Conservation (phyloP, 192 early-diverging fungal species). For the Coemansia sp. region DNA sequence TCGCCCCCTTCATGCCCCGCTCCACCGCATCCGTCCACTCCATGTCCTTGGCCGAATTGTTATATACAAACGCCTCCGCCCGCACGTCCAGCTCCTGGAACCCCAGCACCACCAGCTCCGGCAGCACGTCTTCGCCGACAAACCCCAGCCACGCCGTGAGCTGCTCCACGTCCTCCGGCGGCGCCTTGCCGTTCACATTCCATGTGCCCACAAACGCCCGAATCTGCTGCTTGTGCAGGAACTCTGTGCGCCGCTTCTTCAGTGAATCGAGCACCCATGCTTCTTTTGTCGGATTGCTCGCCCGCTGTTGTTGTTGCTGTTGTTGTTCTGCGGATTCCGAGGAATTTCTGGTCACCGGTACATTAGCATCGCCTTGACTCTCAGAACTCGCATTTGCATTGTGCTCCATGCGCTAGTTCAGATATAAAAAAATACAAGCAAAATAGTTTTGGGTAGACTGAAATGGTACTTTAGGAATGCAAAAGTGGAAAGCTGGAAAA, state of each 20-base stretch:
- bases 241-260: conserved; percentile 31
- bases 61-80: conserved; percentile 80
- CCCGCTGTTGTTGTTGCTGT: conserved; percentile 11
- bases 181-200: conserved; percentile 82
- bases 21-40: conserved; percentile 80
- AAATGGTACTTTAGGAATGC: background rate
- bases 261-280: conserved; percentile 48
- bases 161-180: conserved; percentile 40
- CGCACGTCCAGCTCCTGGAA: conserved; percentile 91
- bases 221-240: conserved; percentile 20
- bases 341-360: background rate
- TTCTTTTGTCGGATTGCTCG: conserved; percentile 44
- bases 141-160: conserved; percentile 66
- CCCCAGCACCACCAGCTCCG: conserved; percentile 54
- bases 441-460: background rate
- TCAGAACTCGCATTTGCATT: background rate
- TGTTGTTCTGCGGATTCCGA: background rate
- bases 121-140: conserved; percentile 16
- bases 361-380: background rate
- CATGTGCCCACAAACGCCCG: conserved; percentile 80
- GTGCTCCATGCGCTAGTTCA: background rate
- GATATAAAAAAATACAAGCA: background rate
- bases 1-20: conserved; percentile 55
- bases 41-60: conserved; percentile 74
- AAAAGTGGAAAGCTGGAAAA: background rate